A percentile compares a stretch with the other conserved stretches of the same genome.
These are phyloP conservation scores for Lathyrus sativus DNA, from an alignment of 306 rosid genomes.

Conservation along the genomic window DNA sequence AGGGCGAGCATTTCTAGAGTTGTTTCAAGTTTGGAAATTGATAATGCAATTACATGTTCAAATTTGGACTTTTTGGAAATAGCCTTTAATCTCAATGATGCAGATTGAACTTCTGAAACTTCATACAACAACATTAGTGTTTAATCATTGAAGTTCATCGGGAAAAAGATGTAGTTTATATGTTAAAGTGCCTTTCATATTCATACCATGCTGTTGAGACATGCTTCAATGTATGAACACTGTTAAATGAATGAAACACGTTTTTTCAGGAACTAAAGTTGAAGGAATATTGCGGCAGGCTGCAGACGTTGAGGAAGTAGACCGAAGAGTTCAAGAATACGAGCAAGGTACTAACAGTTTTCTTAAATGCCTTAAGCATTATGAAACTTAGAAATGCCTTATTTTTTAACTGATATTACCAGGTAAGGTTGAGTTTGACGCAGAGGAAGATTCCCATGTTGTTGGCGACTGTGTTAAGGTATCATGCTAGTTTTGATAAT, in stretches of 20 bases:
- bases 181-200: too few relatives aligned
- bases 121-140: too few relatives aligned
- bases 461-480: constrained; percentile 99
- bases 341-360: constrained; percentile 74
- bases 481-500: constrained; percentile 27
- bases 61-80: too few relatives aligned
- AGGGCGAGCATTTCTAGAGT: too few relatives aligned
- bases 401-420: constrained; percentile 34
- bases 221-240: constrained; percentile 12
- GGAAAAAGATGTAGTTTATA: too few relatives aligned
- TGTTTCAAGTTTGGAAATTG: too few relatives aligned
- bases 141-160: too few relatives aligned
- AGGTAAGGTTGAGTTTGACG: constrained; percentile 89
- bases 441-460: constrained; percentile 96
- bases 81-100: too few relatives aligned
- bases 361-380: background rate
- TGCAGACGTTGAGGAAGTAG: constrained; percentile 99
- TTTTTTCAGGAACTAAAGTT: constrained; percentile 65
- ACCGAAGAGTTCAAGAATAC: constrained; percentile 90
- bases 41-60: too few relatives aligned
- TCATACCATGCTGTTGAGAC: constrained; percentile 14
- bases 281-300: constrained; percentile 97
- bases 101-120: too few relatives aligned
- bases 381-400: constrained; percentile 32
- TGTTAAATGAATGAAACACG: constrained; percentile 4